A percentile compares a stretch with the other conserved stretches of the same genome.
Conservation (phyloP, 1,284 basidiomycete species). For the Leccinum holopus region DNA sequence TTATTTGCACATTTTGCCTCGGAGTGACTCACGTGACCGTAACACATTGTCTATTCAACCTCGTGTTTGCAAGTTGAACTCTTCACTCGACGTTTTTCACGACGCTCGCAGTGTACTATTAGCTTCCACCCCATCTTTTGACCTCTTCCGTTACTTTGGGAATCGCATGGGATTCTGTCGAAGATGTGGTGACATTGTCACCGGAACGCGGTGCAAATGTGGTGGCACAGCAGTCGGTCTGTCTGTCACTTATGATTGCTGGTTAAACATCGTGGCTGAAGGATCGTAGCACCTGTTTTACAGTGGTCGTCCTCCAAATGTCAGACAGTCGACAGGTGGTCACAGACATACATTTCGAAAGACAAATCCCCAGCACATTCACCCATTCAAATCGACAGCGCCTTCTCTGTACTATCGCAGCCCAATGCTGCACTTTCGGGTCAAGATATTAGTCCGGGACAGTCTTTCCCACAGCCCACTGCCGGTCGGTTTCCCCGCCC, state of each 20-base stretch:
- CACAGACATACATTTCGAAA: constrained; percentile 66
- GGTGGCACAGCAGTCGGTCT: constrained; percentile 73
- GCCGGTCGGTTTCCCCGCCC: constrained; percentile 52
- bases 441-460: constrained; percentile 8
- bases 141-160: background rate
- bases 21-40: constrained; percentile 28
- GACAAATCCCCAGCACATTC: constrained; percentile 43
- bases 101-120: constrained; percentile 2
- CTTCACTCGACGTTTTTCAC: constrained; percentile 6
- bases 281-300: constrained; percentile 58
- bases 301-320: constrained; percentile 55
- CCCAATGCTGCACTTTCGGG: constrained; percentile 13
- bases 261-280: constrained; percentile 15
- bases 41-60: constrained; percentile 2
- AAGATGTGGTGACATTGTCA: constrained; percentile 76
- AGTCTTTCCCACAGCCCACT: constrained; percentile 25
- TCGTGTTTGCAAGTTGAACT: constrained; percentile 16
- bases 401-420: constrained; percentile 16
- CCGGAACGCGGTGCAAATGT: constrained; percentile 67
- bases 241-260: constrained; percentile 31
- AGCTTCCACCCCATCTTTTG: background rate
- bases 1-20: background rate
- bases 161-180: constrained; percentile 72
- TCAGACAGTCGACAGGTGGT: constrained; percentile 64
- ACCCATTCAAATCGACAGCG: constrained; percentile 20